Evolutionary conservation across 345 rosid species (phyloP).

Genomic region (Excoecaria agallocha): DNA sequence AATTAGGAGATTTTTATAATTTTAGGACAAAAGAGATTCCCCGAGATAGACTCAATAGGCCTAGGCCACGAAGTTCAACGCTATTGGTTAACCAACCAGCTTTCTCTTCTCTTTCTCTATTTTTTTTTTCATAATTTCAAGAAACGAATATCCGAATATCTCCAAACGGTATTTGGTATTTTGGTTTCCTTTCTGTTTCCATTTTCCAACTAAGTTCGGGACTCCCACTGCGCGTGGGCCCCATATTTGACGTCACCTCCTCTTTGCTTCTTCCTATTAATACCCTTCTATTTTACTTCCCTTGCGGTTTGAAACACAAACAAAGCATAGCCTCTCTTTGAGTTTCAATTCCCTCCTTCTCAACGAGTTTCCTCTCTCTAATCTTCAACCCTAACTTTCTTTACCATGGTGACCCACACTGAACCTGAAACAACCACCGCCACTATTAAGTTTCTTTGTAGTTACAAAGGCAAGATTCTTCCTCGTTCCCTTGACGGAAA

Average conservation of each 20-base stretch:
- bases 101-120: no score
- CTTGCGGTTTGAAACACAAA: constrained; percentile 18
- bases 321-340: neutral
- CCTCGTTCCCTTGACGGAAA: constrained; percentile 70
- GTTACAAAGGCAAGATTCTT: constrained; percentile 70
- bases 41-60: no score
- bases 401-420: constrained; percentile 23
- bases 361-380: neutral
- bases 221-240: constrained; percentile 16
- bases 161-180: no score
- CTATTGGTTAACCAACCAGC: no score
- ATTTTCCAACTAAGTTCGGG: neutral
- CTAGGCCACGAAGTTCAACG: no score
- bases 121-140: no score
- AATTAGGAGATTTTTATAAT: no score
- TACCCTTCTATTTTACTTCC: neutral
- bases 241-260: neutral
- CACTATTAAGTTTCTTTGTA: constrained; percentile 70
- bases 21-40: no score
- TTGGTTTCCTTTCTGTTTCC: neutral
- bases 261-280: neutral
- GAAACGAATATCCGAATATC: no score
- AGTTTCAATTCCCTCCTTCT: neutral
- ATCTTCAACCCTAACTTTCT: neutral
- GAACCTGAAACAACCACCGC: constrained; percentile 1